These are phyloP conservation scores for Tilletia indica DNA, from an alignment of 1,284 basidiomycete genomes.

Conservation along the genomic window DNA sequence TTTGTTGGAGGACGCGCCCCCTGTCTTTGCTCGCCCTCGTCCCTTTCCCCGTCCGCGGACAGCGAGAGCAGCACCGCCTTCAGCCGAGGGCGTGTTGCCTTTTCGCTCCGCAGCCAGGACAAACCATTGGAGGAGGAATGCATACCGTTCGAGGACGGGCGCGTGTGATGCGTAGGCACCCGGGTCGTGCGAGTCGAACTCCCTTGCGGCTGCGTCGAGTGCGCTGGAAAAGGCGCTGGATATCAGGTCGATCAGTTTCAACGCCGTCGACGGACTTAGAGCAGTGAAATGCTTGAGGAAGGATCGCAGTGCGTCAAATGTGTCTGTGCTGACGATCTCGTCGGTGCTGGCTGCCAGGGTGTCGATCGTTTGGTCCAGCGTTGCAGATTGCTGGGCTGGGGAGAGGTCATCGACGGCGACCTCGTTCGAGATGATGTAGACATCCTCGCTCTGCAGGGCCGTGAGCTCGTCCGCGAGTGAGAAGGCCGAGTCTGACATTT, in stretches of 20 bases:
- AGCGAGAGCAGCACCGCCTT: conserved; percentile 26
- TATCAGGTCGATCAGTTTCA: conserved; percentile 48
- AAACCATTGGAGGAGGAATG: conserved; percentile 52
- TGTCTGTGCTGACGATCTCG: conserved; percentile 31
- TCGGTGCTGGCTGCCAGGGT: conserved; percentile 36
- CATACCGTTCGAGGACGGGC: conserved; percentile 46
- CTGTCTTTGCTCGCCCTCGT: conserved; percentile 20
- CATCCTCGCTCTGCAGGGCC: conserved; percentile 37
- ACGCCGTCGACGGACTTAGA: conserved; percentile 35
- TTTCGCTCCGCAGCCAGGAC: conserved; percentile 43
- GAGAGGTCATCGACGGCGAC: conserved; percentile 38
- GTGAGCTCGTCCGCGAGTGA: conserved; percentile 47
- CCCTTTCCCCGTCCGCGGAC: conserved; percentile 18
- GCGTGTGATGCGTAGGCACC: conserved; percentile 38
- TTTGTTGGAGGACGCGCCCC: neutral
- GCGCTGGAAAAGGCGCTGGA: conserved; percentile 37
- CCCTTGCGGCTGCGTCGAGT: conserved; percentile 39
- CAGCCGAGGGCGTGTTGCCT: conserved; percentile 30
- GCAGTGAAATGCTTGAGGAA: conserved; percentile 45
- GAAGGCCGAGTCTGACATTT: conserved; percentile 25
- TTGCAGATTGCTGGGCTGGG: conserved; percentile 33
- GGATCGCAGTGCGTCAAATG: conserved; percentile 43
- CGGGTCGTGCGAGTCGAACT: conserved; percentile 35
- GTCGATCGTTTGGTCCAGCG: conserved; percentile 41
- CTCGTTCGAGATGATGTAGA: conserved; percentile 47